Evolutionary conservation across 2,329 filamentous ascomycete genomes (phyloP).

Genomic region (Ceratocystis diversiconidia): DNA sequence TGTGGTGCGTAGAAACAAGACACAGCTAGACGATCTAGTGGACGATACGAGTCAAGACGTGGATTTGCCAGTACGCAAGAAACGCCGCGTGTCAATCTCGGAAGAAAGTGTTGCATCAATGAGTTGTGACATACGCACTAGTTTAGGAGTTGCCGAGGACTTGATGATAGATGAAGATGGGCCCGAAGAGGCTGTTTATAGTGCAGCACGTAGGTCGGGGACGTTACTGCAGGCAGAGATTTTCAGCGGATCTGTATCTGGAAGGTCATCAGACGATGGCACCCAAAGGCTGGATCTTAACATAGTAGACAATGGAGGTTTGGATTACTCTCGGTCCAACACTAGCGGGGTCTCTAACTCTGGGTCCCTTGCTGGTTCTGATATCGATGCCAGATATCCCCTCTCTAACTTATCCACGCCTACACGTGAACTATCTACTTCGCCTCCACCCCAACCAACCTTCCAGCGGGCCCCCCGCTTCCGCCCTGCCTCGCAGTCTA

Average conservation of each 20-base stretch:
- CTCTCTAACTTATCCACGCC: no score
- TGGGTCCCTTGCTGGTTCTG: no score
- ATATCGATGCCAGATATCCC: no score
- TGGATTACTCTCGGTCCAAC: no score
- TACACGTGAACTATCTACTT: constrained; percentile 3
- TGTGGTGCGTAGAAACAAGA: constrained; percentile 7
- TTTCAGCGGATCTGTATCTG: not conserved
- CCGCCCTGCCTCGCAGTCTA: constrained; percentile 22
- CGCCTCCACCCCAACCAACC: constrained; percentile 25
- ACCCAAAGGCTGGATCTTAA: not conserved
- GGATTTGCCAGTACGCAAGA: constrained; percentile 8
- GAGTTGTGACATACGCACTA: not conserved
- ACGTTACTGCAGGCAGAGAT: not conserved
- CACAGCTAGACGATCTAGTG: constrained; percentile 25
- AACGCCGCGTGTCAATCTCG: constrained; percentile 9
- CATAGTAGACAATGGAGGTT: no score
- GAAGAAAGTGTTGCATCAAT: not conserved
- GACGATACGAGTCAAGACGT: constrained; percentile 19
- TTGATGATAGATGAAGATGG: not conserved
- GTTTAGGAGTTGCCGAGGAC: not conserved
- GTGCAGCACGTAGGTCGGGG: not conserved
- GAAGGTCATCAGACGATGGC: not conserved
- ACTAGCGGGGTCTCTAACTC: no score
- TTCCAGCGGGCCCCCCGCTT: constrained; percentile 30
- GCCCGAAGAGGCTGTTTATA: not conserved